Percentiles rank a stretch among this genome's conserved stretches.
Conservation (phyloP, 148 eudicot genomes). For the Persicaria maculosa region DNA sequence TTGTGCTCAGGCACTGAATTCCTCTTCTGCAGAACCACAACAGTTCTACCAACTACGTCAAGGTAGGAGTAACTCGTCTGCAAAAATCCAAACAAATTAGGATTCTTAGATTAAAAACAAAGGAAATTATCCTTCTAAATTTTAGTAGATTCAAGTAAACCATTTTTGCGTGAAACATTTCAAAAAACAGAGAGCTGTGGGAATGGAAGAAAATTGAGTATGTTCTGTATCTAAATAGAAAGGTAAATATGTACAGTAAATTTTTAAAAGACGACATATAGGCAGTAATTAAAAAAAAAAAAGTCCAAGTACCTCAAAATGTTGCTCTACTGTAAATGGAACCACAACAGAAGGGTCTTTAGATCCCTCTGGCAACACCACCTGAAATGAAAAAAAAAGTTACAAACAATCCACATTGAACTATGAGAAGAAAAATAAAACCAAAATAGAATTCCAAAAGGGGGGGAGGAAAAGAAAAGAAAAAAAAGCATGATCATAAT, state of each 20-base stretch:
- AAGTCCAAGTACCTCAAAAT: constrained; percentile 52
- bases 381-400: constrained; percentile 32
- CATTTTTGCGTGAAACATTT: not conserved
- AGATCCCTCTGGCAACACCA: constrained; percentile 93
- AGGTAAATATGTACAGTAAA: not conserved
- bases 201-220: not conserved
- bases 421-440: not conserved
- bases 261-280: not conserved
- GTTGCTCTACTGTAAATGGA: constrained; percentile 69
- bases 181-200: not conserved
- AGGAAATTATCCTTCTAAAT: not conserved
- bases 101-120: not conserved
- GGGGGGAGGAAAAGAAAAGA: not conserved
- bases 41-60: constrained; percentile 84
- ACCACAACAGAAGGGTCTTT: constrained; percentile 52
- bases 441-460: not conserved
- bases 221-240: not conserved
- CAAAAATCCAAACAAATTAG: constrained; percentile 17
- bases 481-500: not conserved
- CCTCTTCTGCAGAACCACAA: constrained; percentile 75
- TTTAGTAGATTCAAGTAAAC: not conserved
- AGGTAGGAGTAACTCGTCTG: constrained; percentile 94
- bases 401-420: constrained; percentile 2
- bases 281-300: not conserved
- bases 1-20: constrained; percentile 94